Evolutionary conservation across 768 basidiomycete genomes (phyloP).

Genomic region (Pleurotus pulmonarius): DNA sequence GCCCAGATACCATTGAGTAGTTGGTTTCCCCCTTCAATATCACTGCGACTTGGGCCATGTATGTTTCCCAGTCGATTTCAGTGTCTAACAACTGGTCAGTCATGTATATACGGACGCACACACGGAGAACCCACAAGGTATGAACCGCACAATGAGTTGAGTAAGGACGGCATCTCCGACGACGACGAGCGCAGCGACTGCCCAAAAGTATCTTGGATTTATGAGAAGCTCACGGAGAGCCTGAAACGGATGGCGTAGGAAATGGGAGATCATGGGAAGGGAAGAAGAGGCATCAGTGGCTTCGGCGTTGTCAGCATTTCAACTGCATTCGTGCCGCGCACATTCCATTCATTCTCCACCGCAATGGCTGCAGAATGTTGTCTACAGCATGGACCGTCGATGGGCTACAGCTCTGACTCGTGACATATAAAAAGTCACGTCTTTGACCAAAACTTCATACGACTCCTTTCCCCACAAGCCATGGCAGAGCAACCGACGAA

Average conservation of each 20-base stretch:
- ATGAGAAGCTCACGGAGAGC: constrained; percentile 36
- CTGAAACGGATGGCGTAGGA: constrained; percentile 12
- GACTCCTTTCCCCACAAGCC: not conserved
- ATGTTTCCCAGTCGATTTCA: constrained; percentile 97
- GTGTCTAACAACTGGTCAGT: constrained; percentile 61
- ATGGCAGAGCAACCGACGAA: constrained; percentile 44
- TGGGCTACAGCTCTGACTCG: too few relatives aligned
- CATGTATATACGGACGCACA: not conserved
- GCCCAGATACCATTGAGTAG: constrained; percentile 79
- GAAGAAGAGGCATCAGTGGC: not conserved
- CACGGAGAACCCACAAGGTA: constrained; percentile 66
- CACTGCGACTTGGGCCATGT: constrained; percentile 82
- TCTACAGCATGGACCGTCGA: too few relatives aligned
- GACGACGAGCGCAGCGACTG: constrained; percentile 58
- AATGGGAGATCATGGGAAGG: not conserved
- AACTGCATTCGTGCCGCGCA: too few relatives aligned
- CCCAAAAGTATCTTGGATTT: constrained; percentile 63
- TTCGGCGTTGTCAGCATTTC: too few relatives aligned
- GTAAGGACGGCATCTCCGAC: constrained; percentile 77
- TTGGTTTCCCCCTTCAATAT: constrained; percentile 81
- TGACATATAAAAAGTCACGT: not conserved
- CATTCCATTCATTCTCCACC: too few relatives aligned
- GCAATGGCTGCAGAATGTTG: too few relatives aligned
- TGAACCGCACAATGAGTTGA: constrained; percentile 71
- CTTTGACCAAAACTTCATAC: not conserved